Evolutionary conservation across 306 rosid genomes (phyloP), one percentile per base, ranked within the genome.

Genomic region (Argentina anserina): DNA sequence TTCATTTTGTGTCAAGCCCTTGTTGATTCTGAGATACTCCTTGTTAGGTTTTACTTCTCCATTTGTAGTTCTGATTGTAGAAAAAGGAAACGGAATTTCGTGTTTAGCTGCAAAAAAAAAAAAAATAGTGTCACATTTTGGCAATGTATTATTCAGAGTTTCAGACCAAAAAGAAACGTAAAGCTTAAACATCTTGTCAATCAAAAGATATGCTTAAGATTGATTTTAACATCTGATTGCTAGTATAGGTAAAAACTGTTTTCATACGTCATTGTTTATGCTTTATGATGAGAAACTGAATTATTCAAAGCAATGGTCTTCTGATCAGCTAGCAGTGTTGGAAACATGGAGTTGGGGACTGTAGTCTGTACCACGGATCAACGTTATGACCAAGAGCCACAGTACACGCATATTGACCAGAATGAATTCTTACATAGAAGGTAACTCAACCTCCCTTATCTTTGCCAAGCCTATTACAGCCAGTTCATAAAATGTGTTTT

Each of bases 341-440:
- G 61, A 55, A 25, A 55, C 64, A 58, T 28, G 10, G 64, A 58
- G 37, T 29, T 10, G 5, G 64, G 12, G 64, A 58, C 37, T 58
- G 11, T 49, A 25, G 36, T 75, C 37, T 49, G 81, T 74, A 80
- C 82, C 84, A 77, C 88, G 90, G 97, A 88, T 77, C 84, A 76
- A 79, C 23, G 56, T 39, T 34, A 65, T 63, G 87, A 82, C 79
- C 91, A 87, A 40, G 78, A 67, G 67, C 96, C 94, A 55, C 81
- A 71, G 33, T 90, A 82, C 83, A 82, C 79, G 43, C 85, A 93
- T 73, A 81, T 91, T 67, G 67, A 56, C 34, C 88, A 91, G 79
- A 93, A 93, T 77, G 98, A 91, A 5, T 89, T 93, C 81, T 85
- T 62, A 14, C 71, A 42, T 61, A 84, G 96, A 75, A 91, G 86